phyloP scores from a whole-genome alignment of 2,329 filamentous ascomycete species.

The Colletotrichum melonis region DNA sequence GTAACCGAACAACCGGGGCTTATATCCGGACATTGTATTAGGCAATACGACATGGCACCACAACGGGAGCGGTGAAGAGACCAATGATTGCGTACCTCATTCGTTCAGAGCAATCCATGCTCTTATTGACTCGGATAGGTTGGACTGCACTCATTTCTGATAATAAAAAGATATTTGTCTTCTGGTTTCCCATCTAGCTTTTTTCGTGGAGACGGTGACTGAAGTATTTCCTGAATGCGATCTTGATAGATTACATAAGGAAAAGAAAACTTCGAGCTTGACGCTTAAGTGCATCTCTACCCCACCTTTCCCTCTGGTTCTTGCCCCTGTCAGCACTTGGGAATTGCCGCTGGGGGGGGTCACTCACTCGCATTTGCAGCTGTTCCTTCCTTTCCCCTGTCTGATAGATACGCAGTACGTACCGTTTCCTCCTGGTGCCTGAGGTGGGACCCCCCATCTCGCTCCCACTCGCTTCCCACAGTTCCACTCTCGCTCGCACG shows the following conservation, averaged over 20 bases:
- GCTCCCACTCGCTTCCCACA: not conserved
- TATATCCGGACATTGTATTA: not conserved
- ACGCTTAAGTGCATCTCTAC: not conserved
- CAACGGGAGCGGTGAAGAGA: not conserved
- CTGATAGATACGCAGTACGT: constrained; percentile 8
- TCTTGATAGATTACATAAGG: not conserved
- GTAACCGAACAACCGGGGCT: not conserved
- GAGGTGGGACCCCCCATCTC: constrained; percentile 6
- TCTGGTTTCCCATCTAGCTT: not conserved
- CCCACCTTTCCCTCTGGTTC: not conserved
- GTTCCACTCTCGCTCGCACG: constrained; percentile 1
- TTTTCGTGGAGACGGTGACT: not conserved
- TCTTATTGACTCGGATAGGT: not conserved
- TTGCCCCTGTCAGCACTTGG: constrained; percentile 1
- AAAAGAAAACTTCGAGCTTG: not conserved
- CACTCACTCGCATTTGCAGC: not conserved
- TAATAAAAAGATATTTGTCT: not conserved
- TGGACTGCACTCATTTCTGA: not conserved
- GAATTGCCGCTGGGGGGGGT: constrained; percentile 15
- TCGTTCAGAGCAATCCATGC: not conserved
- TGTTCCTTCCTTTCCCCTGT: not conserved
- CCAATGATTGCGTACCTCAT: not conserved
- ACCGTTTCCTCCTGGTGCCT: not conserved
- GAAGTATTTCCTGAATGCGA: not conserved
- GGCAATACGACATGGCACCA: not conserved